Evolutionary conservation across 2,329 filamentous ascomycete genomes (phyloP).

Genomic region (Fusarium pseudograminearum): DNA sequence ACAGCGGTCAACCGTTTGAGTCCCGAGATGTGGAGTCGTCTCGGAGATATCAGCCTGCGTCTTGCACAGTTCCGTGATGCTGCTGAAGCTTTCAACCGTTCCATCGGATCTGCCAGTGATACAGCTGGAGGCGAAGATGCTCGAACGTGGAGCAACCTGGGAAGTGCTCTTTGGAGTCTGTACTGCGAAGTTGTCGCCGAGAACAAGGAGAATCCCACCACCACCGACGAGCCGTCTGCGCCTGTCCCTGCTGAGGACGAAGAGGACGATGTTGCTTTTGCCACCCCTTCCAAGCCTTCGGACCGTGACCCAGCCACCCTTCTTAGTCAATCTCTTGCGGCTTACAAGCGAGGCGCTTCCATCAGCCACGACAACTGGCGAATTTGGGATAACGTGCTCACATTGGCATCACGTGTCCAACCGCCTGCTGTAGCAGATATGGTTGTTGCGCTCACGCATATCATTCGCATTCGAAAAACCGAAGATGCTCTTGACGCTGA

Average conservation of each 20-base stretch:
- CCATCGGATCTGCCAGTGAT: slow-evolving; percentile 73
- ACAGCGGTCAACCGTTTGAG: slow-evolving; percentile 84
- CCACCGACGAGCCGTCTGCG: slow-evolving; percentile 35
- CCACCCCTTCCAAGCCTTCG: slow-evolving; percentile 35
- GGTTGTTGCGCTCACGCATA: slow-evolving; percentile 76
- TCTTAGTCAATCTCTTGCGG: slow-evolving; percentile 80
- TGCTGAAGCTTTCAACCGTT: slow-evolving; percentile 83
- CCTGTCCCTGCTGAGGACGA: slow-evolving; percentile 44
- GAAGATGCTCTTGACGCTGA: slow-evolving; percentile 83
- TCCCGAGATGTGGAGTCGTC: slow-evolving; percentile 85
- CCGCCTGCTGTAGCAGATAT: slow-evolving; percentile 83
- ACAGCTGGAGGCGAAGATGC: slow-evolving; percentile 86
- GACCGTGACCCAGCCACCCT: slow-evolving; percentile 68
- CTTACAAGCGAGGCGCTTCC: slow-evolving; percentile 87
- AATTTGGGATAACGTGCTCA: slow-evolving; percentile 97
- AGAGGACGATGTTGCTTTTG: slow-evolving; percentile 48
- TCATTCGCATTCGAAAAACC: slow-evolving; percentile 81
- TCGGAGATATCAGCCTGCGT: slow-evolving; percentile 89
- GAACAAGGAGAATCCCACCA: slow-evolving; percentile 49
- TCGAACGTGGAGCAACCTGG: slow-evolving; percentile 94
- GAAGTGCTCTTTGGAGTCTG: slow-evolving; percentile 80
- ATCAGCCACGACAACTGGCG: slow-evolving; percentile 88
- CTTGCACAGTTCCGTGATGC: slow-evolving; percentile 82
- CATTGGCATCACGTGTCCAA: slow-evolving; percentile 80
- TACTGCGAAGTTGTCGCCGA: slow-evolving; percentile 66